A percentile compares a stretch with the other conserved stretches of the same genome.
Evolutionary conservation across 805 yeast species (phyloP).

Genomic region (Schwanniomyces occidentalis): DNA sequence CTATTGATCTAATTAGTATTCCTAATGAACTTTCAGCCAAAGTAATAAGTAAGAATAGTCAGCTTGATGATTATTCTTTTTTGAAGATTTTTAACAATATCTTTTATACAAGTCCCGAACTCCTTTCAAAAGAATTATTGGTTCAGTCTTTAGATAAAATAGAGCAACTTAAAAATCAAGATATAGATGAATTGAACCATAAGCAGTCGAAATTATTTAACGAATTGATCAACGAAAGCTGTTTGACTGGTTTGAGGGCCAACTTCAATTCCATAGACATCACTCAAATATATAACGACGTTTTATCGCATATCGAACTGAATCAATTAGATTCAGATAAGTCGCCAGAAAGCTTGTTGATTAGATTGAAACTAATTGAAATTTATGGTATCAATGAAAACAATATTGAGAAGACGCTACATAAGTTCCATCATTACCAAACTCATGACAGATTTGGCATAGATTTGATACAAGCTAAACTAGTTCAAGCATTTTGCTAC

Average conservation of each 20-base stretch:
- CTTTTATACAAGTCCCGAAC: conserved; percentile 11
- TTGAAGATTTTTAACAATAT: conserved; percentile 13
- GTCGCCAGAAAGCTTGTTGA: conserved; percentile 26
- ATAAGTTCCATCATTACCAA: conserved; percentile 41
- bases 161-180: not conserved
- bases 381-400: conserved; percentile 30
- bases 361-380: conserved; percentile 34
- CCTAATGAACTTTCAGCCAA: not conserved
- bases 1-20: not conserved
- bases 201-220: not conserved
- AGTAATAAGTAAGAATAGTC: not conserved
- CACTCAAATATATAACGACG: no score
- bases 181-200: conserved; percentile 4
- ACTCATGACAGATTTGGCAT: conserved; percentile 38
- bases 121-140: conserved; percentile 11
- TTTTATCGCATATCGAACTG: conserved; percentile 20
- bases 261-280: not conserved
- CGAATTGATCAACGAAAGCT: not conserved
- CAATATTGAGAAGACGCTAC: conserved; percentile 31
- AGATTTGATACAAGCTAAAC: conserved; percentile 40
- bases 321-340: conserved; percentile 24
- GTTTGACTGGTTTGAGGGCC: not conserved
- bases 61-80: conserved; percentile 7
- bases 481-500: conserved; percentile 42
- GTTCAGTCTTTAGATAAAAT: conserved; percentile 8